phyloP scores from a whole-genome alignment of 2,329 filamentous ascomycete species.

The Ophiostoma australiae region DNA sequence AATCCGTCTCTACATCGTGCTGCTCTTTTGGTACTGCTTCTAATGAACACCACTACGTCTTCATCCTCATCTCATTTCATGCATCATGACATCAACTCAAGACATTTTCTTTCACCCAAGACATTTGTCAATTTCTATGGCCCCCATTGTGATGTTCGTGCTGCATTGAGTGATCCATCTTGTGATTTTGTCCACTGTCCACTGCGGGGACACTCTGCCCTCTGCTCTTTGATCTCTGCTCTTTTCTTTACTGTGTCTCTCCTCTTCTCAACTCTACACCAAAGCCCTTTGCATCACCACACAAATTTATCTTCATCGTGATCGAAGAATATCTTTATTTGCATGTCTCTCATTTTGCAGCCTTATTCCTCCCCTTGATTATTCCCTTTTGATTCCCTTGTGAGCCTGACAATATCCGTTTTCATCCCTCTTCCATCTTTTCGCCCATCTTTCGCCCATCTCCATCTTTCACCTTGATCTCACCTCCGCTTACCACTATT shows the following conservation, averaged over 20 bases:
- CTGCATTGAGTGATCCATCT: not conserved
- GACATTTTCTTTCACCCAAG: not conserved
- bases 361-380: not conserved
- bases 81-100: slow-evolving; percentile 5
- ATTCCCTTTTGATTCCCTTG: not conserved
- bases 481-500: not conserved
- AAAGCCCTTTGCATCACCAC: not conserved
- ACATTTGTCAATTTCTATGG: not conserved
- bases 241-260: not conserved
- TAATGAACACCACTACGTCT: not conserved
- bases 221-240: not conserved
- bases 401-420: not conserved
- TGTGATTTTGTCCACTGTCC: not conserved
- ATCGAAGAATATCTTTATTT: slow-evolving; percentile 3
- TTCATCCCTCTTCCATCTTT: slow-evolving; percentile 5
- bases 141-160: not conserved
- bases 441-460: not conserved
- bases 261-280: not conserved
- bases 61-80: not conserved
- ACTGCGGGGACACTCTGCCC: not conserved
- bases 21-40: too few species aligned
- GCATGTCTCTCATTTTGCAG: not conserved
- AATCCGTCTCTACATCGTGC: too few species aligned
- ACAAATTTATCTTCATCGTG: not conserved
- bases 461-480: not conserved